Percentiles rank a stretch among this genome's conserved stretches.
Conservation (phyloP, 2,329 filamentous ascomycete species). For the Phialophora chinensis region DNA sequence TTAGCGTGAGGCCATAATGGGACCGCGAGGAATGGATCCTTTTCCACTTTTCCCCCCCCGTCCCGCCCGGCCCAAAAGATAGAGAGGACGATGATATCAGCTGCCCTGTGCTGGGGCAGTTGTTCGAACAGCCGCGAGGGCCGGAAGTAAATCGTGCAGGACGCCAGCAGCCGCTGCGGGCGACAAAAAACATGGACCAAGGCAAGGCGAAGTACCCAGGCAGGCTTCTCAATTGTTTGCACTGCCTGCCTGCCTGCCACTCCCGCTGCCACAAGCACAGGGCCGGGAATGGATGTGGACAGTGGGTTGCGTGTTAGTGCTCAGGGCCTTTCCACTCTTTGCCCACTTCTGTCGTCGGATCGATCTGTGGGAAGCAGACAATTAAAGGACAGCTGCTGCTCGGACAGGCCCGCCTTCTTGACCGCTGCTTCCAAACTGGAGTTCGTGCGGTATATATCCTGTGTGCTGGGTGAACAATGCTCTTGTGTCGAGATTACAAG, state of each 20-base stretch:
- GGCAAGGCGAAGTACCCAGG: slow-evolving; percentile 26
- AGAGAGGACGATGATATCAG: slow-evolving; percentile 32
- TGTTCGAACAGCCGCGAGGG: slow-evolving; percentile 6
- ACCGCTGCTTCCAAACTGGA: slow-evolving; percentile 31
- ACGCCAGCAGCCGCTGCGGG: slow-evolving; percentile 29
- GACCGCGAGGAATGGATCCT: slow-evolving; percentile 4
- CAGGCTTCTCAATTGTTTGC: slow-evolving; percentile 26
- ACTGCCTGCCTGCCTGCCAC: slow-evolving; percentile 6
- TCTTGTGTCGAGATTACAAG: slow-evolving; percentile 8
- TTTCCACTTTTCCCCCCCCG: slow-evolving; percentile 1
- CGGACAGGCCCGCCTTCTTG: slow-evolving; percentile 30
- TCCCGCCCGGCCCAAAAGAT: slow-evolving; percentile 2
- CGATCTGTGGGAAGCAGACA: slow-evolving; percentile 17
- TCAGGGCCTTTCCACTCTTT: slow-evolving; percentile 20
- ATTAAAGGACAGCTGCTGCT: slow-evolving; percentile 21
- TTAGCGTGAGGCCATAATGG: slow-evolving; percentile 15
- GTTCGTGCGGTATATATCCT: slow-evolving; percentile 7
- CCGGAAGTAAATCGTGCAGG: slow-evolving; percentile 25
- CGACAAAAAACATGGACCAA: slow-evolving; percentile 18
- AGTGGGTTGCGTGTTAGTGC: slow-evolving; percentile 1
- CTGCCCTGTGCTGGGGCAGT: slow-evolving; percentile 4
- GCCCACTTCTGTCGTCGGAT: slow-evolving; percentile 23
- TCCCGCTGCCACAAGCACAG: slow-evolving; percentile 3
- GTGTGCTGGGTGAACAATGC: slow-evolving; percentile 9
- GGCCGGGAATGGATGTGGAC: slow-evolving; percentile 9